Evolutionary conservation across 176 grass and related monocot species (phyloP), one percentile per base, ranked within the genome.

Genomic region (Musa acuminata): DNA sequence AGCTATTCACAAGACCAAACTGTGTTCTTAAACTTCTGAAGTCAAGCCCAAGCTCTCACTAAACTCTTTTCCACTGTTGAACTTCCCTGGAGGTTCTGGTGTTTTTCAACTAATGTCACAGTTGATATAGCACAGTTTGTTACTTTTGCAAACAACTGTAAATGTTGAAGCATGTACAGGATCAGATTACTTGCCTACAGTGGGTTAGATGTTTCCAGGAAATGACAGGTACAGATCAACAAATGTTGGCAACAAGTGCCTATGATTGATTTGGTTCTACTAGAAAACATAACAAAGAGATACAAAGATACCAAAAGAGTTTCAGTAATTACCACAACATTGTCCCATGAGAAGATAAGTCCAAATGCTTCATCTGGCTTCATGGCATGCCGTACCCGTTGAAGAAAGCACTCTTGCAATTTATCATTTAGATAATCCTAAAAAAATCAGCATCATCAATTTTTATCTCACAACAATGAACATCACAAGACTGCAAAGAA

Each of bases 351-450:
- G 77, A 99, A 99, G 73, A 99, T 91, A 17, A 99, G 86, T 55
- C 90, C 90, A 87, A 93, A 89, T n/a, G 90, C 90, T 80, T 99
- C 95, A 91, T 94, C 95, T 14, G 95, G 95, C 74, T 99, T 99
- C 95, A 94, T 99, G 72, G 95, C 88, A 87, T 99, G 91, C 75
- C 95, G 88, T 91, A 99, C 91, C 78, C 86, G 87, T 84, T 94
- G 95, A 83, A 94, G 95, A 68, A 99, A 91, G 59, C 90, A 91
- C 72, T 89, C 90, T 85, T 99, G 91, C 76, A 99, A 79, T 83
- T 82, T 94, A 78, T 99, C 87, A 51, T 99, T 99, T 70, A 94
- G 77, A 84, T 94, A 94, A 87, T 99, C 88, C 90, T 94, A 84
- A 29, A 65, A 58, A 64, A 21, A 62, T 63, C 53, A 64, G 13